These are phyloP conservation scores for Nadsonia starkeyi-henricii DNA, from an alignment of 1,139 yeast species.

Conservation along the genomic window DNA sequence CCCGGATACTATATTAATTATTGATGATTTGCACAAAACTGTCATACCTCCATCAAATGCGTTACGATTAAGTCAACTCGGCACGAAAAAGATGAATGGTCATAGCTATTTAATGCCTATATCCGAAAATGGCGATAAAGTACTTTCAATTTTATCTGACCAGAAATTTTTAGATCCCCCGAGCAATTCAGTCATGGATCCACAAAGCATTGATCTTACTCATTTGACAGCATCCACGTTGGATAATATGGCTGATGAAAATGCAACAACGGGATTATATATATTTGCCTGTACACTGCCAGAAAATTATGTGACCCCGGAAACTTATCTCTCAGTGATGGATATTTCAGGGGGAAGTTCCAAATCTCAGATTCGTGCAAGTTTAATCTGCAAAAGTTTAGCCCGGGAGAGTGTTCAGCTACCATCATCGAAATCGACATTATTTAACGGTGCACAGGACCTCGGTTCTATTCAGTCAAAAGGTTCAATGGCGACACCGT, in stretches of 20 bases:
- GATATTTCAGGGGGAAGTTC: not conserved
- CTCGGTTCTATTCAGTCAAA: too few species aligned
- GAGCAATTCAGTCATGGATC: not conserved
- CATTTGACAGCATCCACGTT: not conserved
- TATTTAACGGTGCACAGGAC: too few species aligned
- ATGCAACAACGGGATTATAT: not conserved
- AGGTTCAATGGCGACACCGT: too few species aligned
- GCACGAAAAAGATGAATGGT: not conserved
- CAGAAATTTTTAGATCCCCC: not conserved
- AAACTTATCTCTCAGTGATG: not conserved
- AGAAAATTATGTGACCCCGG: not conserved
- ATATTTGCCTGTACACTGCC: not conserved
- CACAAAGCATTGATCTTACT: not conserved
- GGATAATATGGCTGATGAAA: not conserved
- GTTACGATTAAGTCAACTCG: conserved; percentile 4
- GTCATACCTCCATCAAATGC: conserved; percentile 3
- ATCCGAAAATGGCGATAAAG: too few species aligned
- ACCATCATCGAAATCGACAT: too few species aligned
- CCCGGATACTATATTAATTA: conserved; percentile 10
- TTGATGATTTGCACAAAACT: conserved; percentile 7
- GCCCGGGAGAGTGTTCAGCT: not conserved
- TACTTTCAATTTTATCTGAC: not conserved
- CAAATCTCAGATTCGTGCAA: not conserved
- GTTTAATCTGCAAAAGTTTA: not conserved
- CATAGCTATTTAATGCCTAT: too few species aligned